Evolutionary conservation across 768 basidiomycete species (phyloP).

Genomic region (Mycena kentingensis): DNA sequence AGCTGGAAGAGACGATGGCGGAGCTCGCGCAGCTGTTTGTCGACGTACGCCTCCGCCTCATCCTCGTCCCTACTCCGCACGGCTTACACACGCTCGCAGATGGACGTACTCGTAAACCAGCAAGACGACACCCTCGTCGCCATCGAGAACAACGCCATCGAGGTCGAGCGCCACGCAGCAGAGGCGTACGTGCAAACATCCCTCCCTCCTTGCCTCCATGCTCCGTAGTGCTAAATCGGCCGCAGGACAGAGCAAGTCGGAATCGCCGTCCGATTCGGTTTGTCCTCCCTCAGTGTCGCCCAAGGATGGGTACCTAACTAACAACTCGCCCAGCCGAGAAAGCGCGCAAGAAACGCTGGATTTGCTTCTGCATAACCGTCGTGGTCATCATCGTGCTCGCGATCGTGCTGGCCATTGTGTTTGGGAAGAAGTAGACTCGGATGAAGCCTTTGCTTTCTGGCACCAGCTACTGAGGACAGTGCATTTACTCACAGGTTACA

Average conservation of each 20-base stretch:
- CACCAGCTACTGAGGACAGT: too few species aligned
- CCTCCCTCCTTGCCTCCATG: not conserved
- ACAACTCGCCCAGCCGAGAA: slow-evolving; percentile 45
- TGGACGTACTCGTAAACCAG: slow-evolving; percentile 76
- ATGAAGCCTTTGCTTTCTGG: too few species aligned
- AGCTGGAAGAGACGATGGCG: slow-evolving; percentile 84
- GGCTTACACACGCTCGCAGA: slow-evolving; percentile 42
- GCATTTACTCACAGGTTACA: too few species aligned
- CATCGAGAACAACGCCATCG: slow-evolving; percentile 62
- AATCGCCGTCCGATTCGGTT: slow-evolving; percentile 62
- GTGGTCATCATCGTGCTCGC: slow-evolving; percentile 59
- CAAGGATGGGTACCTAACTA: not conserved
- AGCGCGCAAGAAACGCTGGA: slow-evolving; percentile 83
- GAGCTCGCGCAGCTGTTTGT: slow-evolving; percentile 87
- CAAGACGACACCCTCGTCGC: slow-evolving; percentile 74
- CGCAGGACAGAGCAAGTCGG: slow-evolving; percentile 62
- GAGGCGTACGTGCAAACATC: slow-evolving; percentile 59
- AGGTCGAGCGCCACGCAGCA: slow-evolving; percentile 69
- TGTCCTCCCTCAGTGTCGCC: slow-evolving; percentile 18
- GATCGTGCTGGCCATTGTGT: slow-evolving; percentile 55
- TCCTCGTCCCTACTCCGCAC: slow-evolving; percentile 1
- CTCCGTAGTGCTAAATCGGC: slow-evolving; percentile 2
- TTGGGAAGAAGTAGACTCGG: slow-evolving; percentile 17
- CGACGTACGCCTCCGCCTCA: slow-evolving; percentile 54
- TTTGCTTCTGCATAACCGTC: slow-evolving; percentile 72